Evolutionary conservation across 805 yeast species (phyloP), one percentile per base, ranked within the genome.

Genomic region (Maudiozyma pseudohumilis): DNA sequence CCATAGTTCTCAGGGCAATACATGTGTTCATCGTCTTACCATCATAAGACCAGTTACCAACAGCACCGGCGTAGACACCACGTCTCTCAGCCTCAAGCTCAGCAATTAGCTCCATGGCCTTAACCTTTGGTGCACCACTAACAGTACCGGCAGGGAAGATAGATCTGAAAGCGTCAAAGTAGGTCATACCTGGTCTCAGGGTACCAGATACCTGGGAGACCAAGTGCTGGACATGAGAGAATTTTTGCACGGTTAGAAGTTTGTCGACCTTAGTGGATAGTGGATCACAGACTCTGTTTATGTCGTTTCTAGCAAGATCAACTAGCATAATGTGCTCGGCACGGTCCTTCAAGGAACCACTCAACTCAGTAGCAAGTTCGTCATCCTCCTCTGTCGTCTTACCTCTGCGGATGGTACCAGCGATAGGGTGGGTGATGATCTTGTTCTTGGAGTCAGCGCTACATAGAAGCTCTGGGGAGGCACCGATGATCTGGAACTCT

Each of bases 111-210:
- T 88, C 94, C 97, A 92, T 92, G 8, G 98, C 98, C 51, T 75
- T 77, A 29, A 92, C 94, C 62, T 92, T 92, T 39, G 99, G 99
- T 2, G 99, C 97, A 28, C 99, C 99, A 39, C 94, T 80, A 10
- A 89, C 97, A 2, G 99, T 92, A 31, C 99, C 99, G 1, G 98
- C 98, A 16, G 99, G 99, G 77, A 92, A 92, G 39, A 92, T 85
- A 3, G 96, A 87, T 59, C 98, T 75, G 64, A 92, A 87, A 0
- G 98, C 98, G 65, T 92, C 99, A 55, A 92, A 92, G 46, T 97
- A 71, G 10, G 89, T 79, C 66, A 85, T 80, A 42, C 74, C 96
- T 0, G 68, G 62, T 55, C 99, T 72, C 52, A 92, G 67, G 2
- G 80, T 84, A 11, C 99, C 99, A 43, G 94, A 80, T 16, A 89